Conservation (phyloP, 176 grass and related monocot genomes). For the Tillandsia fasciculata region DNA sequence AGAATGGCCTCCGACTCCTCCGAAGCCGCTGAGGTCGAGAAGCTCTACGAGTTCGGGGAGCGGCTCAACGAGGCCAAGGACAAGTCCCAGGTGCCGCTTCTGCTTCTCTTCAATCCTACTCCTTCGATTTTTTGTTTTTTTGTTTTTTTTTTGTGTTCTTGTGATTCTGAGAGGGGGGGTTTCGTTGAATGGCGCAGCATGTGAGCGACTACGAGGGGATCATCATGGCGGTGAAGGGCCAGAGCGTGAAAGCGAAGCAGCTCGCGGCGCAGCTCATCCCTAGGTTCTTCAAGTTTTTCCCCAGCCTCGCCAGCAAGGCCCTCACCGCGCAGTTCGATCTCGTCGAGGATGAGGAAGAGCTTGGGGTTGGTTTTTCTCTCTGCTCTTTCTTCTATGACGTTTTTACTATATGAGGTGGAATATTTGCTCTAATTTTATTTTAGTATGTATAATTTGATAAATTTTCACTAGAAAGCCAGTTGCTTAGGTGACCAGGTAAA, state of each 20-base stretch:
- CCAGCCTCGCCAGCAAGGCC: conserved; percentile 43
- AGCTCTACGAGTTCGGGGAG: conserved; percentile 91
- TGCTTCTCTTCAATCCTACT: background rate
- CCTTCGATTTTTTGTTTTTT: background rate
- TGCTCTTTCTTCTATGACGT: background rate
- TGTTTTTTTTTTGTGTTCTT: conserved; percentile 2
- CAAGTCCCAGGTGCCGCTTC: conserved; percentile 55
- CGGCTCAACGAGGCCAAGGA: conserved; percentile 80
- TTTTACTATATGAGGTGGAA: background rate
- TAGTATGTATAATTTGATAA: background rate
- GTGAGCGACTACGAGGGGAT: conserved; percentile 84
- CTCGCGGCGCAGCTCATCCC: conserved; percentile 94
- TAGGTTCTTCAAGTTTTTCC: conserved; percentile 85
- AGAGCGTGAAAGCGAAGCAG: conserved; percentile 94
- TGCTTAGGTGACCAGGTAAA: too few relatives aligned
- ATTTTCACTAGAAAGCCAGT: too few relatives aligned
- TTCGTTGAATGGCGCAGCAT: conserved; percentile 35
- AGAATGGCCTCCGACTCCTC: conserved; percentile 53
- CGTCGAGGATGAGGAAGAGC: conserved; percentile 75
- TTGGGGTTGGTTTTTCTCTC: conserved; percentile 41
- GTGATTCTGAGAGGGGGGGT: conserved; percentile 27
- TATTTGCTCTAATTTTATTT: background rate
- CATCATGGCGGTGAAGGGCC: conserved; percentile 71
- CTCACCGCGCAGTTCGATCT: conserved; percentile 92
- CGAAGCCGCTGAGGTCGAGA: conserved; percentile 88